Evolutionary conservation across 192 early-diverging fungal genomes (phyloP).

Genomic region (Obelidium mucronatum): DNA sequence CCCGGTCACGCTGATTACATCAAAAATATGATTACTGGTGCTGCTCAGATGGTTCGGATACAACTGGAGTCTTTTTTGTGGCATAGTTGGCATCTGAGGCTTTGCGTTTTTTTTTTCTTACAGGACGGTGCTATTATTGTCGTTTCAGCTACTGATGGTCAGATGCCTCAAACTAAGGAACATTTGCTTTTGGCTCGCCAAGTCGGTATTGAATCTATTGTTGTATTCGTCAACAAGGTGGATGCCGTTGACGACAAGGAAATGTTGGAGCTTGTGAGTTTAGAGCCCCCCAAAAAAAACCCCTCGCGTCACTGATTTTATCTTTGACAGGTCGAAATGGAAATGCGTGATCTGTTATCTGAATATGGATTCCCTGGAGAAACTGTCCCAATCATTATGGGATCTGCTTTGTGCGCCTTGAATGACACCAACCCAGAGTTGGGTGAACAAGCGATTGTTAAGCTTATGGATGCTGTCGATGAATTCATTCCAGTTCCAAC

Average conservation of each 20-base stretch:
- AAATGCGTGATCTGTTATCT: conserved; percentile 93
- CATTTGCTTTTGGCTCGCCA: conserved; percentile 96
- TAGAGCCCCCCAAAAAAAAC: neutral
- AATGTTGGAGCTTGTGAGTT: conserved; percentile 90
- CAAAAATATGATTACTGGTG: conserved; percentile 99
- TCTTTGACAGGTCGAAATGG: conserved; percentile 81
- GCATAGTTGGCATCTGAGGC: neutral
- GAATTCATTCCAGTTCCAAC: conserved; percentile 87
- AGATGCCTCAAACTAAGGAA: conserved; percentile 99
- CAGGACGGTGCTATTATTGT: conserved; percentile 98
- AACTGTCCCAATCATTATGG: conserved; percentile 87
- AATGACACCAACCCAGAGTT: conserved; percentile 91
- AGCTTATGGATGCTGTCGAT: conserved; percentile 95
- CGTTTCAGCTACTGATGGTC: conserved; percentile 96
- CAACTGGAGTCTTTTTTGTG: neutral
- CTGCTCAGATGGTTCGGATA: conserved; percentile 81
- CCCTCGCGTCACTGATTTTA: neutral
- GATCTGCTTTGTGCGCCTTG: conserved; percentile 94
- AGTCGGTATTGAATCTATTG: conserved; percentile 90
- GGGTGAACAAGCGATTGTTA: conserved; percentile 85
- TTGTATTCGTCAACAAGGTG: conserved; percentile 99
- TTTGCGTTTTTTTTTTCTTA: neutral
- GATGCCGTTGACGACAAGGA: conserved; percentile 95
- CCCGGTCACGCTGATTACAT: conserved; percentile 99
- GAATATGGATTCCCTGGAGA: conserved; percentile 96